Percentiles rank a stretch among this genome's conserved stretches.
These are phyloP conservation scores for Apostasia shenzhenica DNA, from an alignment of 106 monocot genomes.

Conservation along the genomic window DNA sequence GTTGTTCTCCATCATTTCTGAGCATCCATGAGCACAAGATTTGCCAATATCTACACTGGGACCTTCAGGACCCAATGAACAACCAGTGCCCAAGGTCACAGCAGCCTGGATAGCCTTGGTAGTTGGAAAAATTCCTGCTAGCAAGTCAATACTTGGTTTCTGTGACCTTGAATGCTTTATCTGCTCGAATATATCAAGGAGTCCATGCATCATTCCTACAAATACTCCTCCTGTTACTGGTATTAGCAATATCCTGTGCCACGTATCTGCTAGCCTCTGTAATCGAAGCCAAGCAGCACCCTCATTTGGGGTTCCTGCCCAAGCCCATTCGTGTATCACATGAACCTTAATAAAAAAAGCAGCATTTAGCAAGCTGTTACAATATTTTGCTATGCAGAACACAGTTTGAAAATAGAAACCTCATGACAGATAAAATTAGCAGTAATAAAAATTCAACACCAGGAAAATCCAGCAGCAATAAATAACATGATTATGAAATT, in stretches of 20 bases:
- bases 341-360: slow-evolving; percentile 37
- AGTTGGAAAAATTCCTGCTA: slow-evolving; percentile 69
- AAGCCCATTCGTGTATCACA: slow-evolving; percentile 91
- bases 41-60: slow-evolving; percentile 94
- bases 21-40: slow-evolving; percentile 84
- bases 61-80: slow-evolving; percentile 85
- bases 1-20: slow-evolving; percentile 93
- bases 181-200: slow-evolving; percentile 86
- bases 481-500: too few species aligned
- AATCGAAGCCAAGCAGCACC: slow-evolving; percentile 91
- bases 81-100: slow-evolving; percentile 77
- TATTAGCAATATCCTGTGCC: slow-evolving; percentile 79
- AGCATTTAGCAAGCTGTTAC: too few species aligned
- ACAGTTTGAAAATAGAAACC: too few species aligned
- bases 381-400: too few species aligned
- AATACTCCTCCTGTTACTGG: slow-evolving; percentile 89
- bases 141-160: slow-evolving; percentile 37
- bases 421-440: too few species aligned
- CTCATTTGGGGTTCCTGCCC: slow-evolving; percentile 92
- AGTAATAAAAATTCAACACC: too few species aligned
- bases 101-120: slow-evolving; percentile 89
- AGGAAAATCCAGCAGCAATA: too few species aligned
- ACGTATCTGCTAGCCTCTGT: slow-evolving; percentile 72
- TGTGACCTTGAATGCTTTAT: slow-evolving; percentile 62
- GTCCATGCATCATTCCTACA: slow-evolving; percentile 93